Evolutionary conservation across 805 yeast species (phyloP), one percentile per base, ranked within the genome.

Genomic region (Citeromyces matritensis): DNA sequence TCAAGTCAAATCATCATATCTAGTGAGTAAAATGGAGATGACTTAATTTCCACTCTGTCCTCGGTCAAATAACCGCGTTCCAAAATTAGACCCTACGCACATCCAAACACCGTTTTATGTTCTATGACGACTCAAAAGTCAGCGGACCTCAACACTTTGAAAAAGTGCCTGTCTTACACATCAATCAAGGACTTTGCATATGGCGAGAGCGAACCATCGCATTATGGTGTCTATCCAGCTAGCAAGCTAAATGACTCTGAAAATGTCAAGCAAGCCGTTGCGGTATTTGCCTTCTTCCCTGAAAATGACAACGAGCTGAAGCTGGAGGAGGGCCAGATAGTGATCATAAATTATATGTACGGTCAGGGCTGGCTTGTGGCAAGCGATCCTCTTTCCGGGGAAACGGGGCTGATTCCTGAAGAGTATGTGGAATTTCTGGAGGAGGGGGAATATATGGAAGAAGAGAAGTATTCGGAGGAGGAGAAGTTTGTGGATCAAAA

Each of bases 311-410:
- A 91, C 51, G 99, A 91, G 46, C 70, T 86, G 29, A 69, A 65
- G 8, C 57, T 91, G 23, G 54, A 46, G 9, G 93, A 79, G 43
- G 94, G 95, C 24, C 96, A 91, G 53, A 51, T 71, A 9, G 71
- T 91, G 2, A 77, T 85, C 69, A 79, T 91, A 21, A 73, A 78
- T 36, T 88, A 86, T 51, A 71, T 93, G 35, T 95, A 88, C 50
- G 97, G 97, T 15, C 96, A 88, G 50, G 99, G 99, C 6, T 91
- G 98, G 99, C 65, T 91, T 3, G 96, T 91, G 32, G 97, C 96
- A 1, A 74, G 71, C 42, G 85, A 84, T 44, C 77, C 82, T 1
- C 61, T 47, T 17, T 65, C 79, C 3, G 84, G 83, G 1, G 79
- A 75, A 39, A 81, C 93, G 9, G 98, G 98, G 2, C 66, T 91